phyloP scores from a whole-genome alignment of 169 alveolate species.

The Plasmodium berghei region DNA sequence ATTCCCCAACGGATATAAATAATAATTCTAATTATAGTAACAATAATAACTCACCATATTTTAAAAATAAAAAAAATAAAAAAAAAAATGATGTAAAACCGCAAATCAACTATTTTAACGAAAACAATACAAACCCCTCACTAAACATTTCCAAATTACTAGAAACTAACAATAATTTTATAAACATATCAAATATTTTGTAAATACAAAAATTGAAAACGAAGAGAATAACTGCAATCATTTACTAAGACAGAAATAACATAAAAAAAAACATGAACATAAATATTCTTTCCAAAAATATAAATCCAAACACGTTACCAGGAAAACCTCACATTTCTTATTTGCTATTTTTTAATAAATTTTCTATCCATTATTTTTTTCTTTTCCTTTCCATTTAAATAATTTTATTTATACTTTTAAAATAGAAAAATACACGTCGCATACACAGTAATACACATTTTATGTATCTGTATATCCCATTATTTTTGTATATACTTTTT shows the following conservation, averaged over 20 bases:
- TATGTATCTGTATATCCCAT: no score
- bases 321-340: no score
- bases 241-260: constrained; percentile 25
- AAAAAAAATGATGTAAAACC: constrained; percentile 24
- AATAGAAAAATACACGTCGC: no score
- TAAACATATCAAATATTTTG: constrained; percentile 65
- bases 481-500: no score
- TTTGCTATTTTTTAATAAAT: no score
- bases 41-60: neutral
- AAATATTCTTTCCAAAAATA: constrained; percentile 5
- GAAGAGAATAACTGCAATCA: constrained; percentile 33
- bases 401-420: no score
- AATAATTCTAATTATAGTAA: no score
- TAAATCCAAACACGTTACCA: constrained; percentile 5
- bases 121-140: constrained; percentile 6
- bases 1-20: no score
- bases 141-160: constrained; percentile 32
- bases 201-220: constrained; percentile 31
- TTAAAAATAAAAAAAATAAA: constrained; percentile 28
- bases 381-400: no score
- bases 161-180: constrained; percentile 53
- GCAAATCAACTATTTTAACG: constrained; percentile 14
- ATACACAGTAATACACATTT: no score
- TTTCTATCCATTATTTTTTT: no score
- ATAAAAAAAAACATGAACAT: neutral